Conservation (phyloP, 805 yeast species). For the Zygosaccharomyces rouxii region DNA sequence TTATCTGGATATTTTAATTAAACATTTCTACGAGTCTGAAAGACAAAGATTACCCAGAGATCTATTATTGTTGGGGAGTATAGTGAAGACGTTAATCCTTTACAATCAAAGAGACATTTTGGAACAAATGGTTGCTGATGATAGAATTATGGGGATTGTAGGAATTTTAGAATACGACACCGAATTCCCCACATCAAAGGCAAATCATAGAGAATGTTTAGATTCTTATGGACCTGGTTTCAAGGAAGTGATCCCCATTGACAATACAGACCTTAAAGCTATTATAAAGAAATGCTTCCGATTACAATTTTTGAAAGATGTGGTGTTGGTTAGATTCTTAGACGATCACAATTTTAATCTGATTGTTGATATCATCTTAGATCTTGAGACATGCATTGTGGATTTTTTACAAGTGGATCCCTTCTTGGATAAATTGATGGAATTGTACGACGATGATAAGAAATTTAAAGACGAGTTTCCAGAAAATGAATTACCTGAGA, state of each 20-base stretch:
- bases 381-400: slow-evolving; percentile 32
- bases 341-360: slow-evolving; percentile 76
- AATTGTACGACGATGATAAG: slow-evolving; percentile 41
- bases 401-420: slow-evolving; percentile 32
- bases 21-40: slow-evolving; percentile 56
- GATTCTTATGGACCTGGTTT: slow-evolving; percentile 47
- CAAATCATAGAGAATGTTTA: slow-evolving; percentile 70
- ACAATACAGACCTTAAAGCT: slow-evolving; percentile 44
- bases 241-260: slow-evolving; percentile 67
- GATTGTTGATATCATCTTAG: slow-evolving; percentile 43
- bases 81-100: slow-evolving; percentile 63
- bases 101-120: slow-evolving; percentile 65
- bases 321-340: slow-evolving; percentile 71
- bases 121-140: slow-evolving; percentile 54
- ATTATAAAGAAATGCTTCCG: slow-evolving; percentile 72
- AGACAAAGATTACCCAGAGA: slow-evolving; percentile 45
- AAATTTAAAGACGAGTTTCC: slow-evolving; percentile 6
- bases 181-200: slow-evolving; percentile 73
- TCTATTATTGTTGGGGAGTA: slow-evolving; percentile 65
- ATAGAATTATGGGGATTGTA: slow-evolving; percentile 51
- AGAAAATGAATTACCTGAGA: slow-evolving; percentile 22
- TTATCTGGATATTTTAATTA: slow-evolving; percentile 51
- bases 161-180: slow-evolving; percentile 90
- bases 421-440: slow-evolving; percentile 57
- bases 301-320: slow-evolving; percentile 79